A percentile compares a stretch with the other conserved stretches of the same genome.
phyloP scores from a whole-genome alignment of 2,329 filamentous ascomycete genomes.

The Epichloe scottii region DNA sequence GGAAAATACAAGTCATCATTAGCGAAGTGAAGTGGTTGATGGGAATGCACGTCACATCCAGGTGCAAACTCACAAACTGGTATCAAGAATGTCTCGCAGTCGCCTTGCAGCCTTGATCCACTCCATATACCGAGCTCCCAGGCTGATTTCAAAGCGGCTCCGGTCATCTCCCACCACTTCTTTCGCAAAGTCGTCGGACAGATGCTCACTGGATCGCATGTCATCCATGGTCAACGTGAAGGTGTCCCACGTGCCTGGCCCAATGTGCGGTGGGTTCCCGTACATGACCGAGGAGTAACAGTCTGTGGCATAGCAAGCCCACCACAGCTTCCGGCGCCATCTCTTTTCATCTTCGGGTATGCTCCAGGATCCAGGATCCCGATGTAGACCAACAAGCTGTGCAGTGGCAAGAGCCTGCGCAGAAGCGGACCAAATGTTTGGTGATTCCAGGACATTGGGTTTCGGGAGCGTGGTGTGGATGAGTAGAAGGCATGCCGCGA shows the following conservation, averaged over 20 bases:
- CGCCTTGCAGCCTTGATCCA: constrained; percentile 18
- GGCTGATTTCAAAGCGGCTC: constrained; percentile 18
- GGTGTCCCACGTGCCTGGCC: constrained; percentile 26
- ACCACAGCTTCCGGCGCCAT: constrained; percentile 32
- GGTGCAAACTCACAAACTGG: constrained; percentile 17
- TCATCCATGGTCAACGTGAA: constrained; percentile 26
- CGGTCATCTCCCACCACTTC: constrained; percentile 20
- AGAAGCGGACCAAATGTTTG: constrained; percentile 29
- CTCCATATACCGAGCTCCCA: constrained; percentile 25
- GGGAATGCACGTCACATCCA: no score
- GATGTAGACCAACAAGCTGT: constrained; percentile 32
- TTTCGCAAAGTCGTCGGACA: constrained; percentile 19
- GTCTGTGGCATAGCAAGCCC: constrained; percentile 28
- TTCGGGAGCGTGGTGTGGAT: constrained; percentile 31
- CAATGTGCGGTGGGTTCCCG: constrained; percentile 33
- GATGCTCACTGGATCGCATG: constrained; percentile 27
- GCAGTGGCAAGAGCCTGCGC: constrained; percentile 30
- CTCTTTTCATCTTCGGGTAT: constrained; percentile 29
- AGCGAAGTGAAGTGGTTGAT: no score
- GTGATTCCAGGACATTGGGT: constrained; percentile 33
- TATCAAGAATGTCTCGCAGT: constrained; percentile 21
- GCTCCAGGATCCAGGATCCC: constrained; percentile 29
- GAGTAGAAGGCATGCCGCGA: constrained; percentile 32
- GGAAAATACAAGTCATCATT: no score
- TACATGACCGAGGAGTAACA: constrained; percentile 32